Evolutionary conservation across 257 asterid genomes (phyloP), one percentile per base, ranked within the genome.

Genomic region (Solanum boliviense): DNA sequence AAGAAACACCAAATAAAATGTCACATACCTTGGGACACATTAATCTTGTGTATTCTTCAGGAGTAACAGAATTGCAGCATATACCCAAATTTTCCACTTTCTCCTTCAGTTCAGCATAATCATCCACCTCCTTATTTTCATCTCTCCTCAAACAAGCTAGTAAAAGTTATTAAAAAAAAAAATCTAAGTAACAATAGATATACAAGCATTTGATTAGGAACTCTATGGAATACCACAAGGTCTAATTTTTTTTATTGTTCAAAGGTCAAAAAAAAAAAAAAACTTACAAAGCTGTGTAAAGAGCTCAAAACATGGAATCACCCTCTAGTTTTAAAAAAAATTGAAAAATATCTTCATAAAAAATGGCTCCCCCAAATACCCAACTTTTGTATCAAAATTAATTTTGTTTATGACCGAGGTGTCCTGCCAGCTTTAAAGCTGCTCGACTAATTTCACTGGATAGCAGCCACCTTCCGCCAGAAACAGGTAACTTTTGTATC

Each of bases 21-120:
- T 65, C 27, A 48, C 12, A 83, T 89, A 93, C 96, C 96, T 92
- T 92, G 58, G 98, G 98, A 84, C 98, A 94, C 88, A 91, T 88
- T n/a, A 94, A 74, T 86, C 91, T 94, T 87, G 91, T 90, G 91
- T 72, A 93, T 13, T 89, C 84, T 36, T 95, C 96, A 86, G 94
- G 96, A 81, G 90, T 87, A 88, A 94, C 92, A 88, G 92, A 90
- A 91, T 91, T 92, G 67, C 84, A 52, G 34, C 87, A 85, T 83
- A 94, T 81, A 70, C 92, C 94, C 52, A 90, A 84, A 89, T 87
- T 89, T 67, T 89, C 93, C 32, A 94, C 79, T 90, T 91, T 91
- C 41, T 23, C 87, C 90, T 87, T 90, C 90, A 92, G 39, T 72
- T 91, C 74, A 58, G 56, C 91, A 73, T 34, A 88, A 65, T 87